These are phyloP conservation scores for Candolleomyces aberdarensis DNA, from an alignment of 768 basidiomycete genomes.

Conservation along the genomic window DNA sequence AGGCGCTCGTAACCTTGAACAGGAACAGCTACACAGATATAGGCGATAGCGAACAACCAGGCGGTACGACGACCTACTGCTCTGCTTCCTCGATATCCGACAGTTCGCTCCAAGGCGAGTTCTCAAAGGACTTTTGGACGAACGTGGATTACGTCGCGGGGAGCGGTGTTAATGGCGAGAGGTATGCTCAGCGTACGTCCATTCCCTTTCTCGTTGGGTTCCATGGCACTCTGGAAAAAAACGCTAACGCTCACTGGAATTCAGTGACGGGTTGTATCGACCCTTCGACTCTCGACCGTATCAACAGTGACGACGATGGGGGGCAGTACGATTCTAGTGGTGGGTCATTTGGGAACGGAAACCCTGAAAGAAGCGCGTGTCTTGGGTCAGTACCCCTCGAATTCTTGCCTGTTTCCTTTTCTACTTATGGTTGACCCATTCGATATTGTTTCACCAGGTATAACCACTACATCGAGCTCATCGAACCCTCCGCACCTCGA, in stretches of 20 bases:
- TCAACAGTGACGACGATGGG: constrained; percentile 47
- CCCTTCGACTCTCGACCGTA: constrained; percentile 36
- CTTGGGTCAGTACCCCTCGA: constrained; percentile 34
- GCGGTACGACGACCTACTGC: constrained; percentile 55
- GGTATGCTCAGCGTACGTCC: constrained; percentile 43
- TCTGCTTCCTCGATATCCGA: constrained; percentile 40
- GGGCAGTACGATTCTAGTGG: constrained; percentile 62
- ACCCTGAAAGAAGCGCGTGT: constrained; percentile 50
- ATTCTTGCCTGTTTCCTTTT: background rate
- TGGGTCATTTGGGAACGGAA: constrained; percentile 46
- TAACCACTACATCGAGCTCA: constrained; percentile 58
- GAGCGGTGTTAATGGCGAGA: constrained; percentile 34
- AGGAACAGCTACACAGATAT: constrained; percentile 50
- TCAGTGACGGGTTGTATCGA: constrained; percentile 57
- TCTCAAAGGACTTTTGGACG: constrained; percentile 48
- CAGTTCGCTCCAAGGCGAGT: constrained; percentile 35
- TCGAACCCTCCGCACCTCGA: constrained; percentile 48
- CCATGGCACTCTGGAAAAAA: background rate
- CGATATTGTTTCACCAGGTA: constrained; percentile 29
- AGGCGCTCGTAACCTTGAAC: background rate
- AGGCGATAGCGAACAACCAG: constrained; percentile 54
- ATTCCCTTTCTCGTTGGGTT: background rate
- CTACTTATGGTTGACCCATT: background rate
- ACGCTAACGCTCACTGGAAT: background rate
- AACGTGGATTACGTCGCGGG: constrained; percentile 46